Evolutionary conservation across 108 stramenopile genomes (phyloP), one percentile per base, ranked within the genome.

Genomic region (Pseudonitzschia pungens): DNA sequence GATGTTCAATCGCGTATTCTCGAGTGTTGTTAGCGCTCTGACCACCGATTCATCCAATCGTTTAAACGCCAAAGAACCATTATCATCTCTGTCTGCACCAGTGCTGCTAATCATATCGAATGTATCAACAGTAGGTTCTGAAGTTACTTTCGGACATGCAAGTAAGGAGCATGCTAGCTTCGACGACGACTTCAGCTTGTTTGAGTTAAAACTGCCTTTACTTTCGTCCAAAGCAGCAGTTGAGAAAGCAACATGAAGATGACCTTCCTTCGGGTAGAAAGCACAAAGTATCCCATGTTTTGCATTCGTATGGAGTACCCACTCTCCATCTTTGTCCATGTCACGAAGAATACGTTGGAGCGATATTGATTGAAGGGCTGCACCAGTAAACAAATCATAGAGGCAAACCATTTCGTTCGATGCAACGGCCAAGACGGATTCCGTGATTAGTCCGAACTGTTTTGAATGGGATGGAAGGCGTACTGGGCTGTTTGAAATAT

Each of bases 381-480:
- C 32, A 8, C 75, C 76, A 65, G 60, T 50, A 26, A 41, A 59
- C 50, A 81, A 43, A 41, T 81, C 81, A 43, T 70, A 77, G 11
- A 81, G 53, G 52, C 54, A 53, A 33, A 81, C 45, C 16, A 58
- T 71, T 42, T 69, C 45, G 22, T n/a, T 26, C 22, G 75, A 70
- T 14, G 71, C 76, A 21, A 43, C 71, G 2, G 72, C 75, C 42
- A 81, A 14, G 9, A 76, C 36, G 10, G 70, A 65, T 40, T 69
- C 73, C 10, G 74, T 21, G 21, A 81, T 26, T 43, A 74, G 28
- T 24, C 70, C 74, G 50, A 53, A 70, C 50, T 68, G 70, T 15
- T 48, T 70, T 14, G 76, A 56, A 44, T 50, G 29, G n/a, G 70
- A 33, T 51, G 70, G 52, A 51, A 81, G 41, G 26, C 45, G 15